Evolutionary conservation across 2,329 filamentous ascomycete genomes (phyloP), one percentile per base, ranked within the genome.

Genomic region (Hypoxylon sp.): DNA sequence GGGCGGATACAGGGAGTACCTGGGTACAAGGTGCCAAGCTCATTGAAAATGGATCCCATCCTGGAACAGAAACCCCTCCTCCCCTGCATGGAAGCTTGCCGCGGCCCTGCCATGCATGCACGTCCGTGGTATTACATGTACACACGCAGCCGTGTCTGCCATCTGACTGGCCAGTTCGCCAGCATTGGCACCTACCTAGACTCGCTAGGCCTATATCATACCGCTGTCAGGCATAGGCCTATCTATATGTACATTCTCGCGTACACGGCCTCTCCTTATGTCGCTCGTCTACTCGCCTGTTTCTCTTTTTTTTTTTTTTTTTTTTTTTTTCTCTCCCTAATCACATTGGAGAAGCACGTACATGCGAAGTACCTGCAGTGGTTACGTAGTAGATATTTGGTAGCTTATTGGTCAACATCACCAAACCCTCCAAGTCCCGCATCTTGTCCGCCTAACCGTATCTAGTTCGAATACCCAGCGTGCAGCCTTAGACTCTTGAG

Each of bases 61-160:
- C 41, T 46, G 31, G 29, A 47, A 31, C 42, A 31, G 24, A 47
- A 49, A 24, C 47, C 55, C 55, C 55, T 54, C 53, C 48, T 50
- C 55, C 59, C 59, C 59, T 62, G 59, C 55, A 62, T 62, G 23
- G 50, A 17, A 35, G 29, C 13, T 33, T n/a, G 13, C 29, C 4
- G 13, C 13, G 13, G 31, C 31, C 31, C 31, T 35, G n/a, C 38
- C 21, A 37, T 43, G 23, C 52, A 56, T 45, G 48, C 35, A n/a
- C 48, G 33, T 60, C 48, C 52, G 54, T 51, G 8, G 27, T 26
- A 33, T 5, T 33, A 23, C 10, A n/a, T 13, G 8, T 27, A 27
- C 26, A 4, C 3, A 29, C 10, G 27, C 10, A 9, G 27, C 27
- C 10, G 27, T 29, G 13, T 29, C 27, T 29, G 27, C 27, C n/a